Evolutionary conservation across 2,329 filamentous ascomycete species (phyloP).

Genomic region (Diaporthe destruens): DNA sequence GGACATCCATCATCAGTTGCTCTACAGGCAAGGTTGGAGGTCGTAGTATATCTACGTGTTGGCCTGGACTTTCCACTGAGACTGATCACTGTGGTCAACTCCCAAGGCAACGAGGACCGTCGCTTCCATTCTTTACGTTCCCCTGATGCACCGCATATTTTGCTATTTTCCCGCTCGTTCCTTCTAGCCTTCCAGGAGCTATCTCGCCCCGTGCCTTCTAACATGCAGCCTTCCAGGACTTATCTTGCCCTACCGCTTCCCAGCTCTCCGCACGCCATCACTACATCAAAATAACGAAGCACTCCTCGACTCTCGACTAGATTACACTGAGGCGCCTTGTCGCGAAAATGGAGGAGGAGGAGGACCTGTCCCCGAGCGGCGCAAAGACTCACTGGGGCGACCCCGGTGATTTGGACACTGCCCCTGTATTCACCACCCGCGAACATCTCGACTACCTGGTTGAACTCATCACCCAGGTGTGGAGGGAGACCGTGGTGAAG

Average conservation of each 20-base stretch:
- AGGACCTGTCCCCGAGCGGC: not conserved
- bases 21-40: not conserved
- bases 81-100: not conserved
- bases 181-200: not conserved
- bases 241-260: no score
- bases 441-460: slow-evolving; percentile 5
- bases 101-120: not conserved
- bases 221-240: no score
- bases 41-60: not conserved
- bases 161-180: not conserved
- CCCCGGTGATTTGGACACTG: not conserved
- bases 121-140: not conserved
- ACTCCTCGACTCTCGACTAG: not conserved
- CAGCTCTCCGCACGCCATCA: not conserved
- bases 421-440: not conserved
- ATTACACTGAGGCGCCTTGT: not conserved
- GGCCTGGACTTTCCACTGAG: not conserved
- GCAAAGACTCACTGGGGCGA: not conserved
- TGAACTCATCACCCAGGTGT: not conserved
- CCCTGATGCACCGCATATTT: not conserved
- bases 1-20: not conserved
- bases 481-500: slow-evolving; percentile 4
- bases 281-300: not conserved
- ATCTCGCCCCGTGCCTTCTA: not conserved
- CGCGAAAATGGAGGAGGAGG: not conserved